A percentile compares a stretch with the other conserved stretches of the same genome.
phyloP scores from a whole-genome alignment of 2,329 filamentous ascomycete genomes.

The Chalaropsis thielavioides region DNA sequence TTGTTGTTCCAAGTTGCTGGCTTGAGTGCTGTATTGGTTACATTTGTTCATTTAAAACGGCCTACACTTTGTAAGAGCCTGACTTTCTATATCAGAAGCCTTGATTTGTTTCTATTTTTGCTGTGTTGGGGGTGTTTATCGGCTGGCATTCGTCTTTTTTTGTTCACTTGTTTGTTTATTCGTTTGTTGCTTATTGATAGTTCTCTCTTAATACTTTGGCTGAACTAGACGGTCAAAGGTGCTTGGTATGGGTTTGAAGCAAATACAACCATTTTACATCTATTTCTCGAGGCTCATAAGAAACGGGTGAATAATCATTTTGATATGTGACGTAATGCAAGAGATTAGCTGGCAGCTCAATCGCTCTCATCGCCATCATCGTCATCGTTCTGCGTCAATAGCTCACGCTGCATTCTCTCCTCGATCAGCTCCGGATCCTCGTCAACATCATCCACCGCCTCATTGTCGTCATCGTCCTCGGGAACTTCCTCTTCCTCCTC shows the following conservation, averaged over 20 bases:
- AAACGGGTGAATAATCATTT: neutral
- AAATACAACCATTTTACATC: neutral
- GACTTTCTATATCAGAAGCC: neutral
- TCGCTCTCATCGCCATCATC: conserved; percentile 48
- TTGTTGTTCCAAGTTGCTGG: neutral
- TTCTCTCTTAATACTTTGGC: neutral
- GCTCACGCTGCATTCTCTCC: conserved; percentile 39
- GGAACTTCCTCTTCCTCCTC: conserved; percentile 30
- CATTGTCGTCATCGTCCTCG: conserved; percentile 37
- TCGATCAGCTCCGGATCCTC: conserved; percentile 32
- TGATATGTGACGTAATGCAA: neutral
- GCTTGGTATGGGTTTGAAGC: neutral
- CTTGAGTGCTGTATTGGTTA: neutral
- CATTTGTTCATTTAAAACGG: neutral
- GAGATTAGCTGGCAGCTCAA: conserved; percentile 21
- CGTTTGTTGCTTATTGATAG: neutral
- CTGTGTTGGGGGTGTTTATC: neutral
- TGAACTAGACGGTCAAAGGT: neutral
- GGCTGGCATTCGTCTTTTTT: too few relatives aligned
- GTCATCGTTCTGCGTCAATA: conserved; percentile 46
- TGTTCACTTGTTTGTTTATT: neutral
- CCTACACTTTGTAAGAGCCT: conserved; percentile 2
- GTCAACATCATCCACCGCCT: conserved; percentile 29
- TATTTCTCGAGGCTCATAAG: neutral
- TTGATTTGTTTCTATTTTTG: neutral